phyloP scores from a whole-genome alignment of 768 basidiomycete genomes.

The Ephemerocybe angulata region DNA sequence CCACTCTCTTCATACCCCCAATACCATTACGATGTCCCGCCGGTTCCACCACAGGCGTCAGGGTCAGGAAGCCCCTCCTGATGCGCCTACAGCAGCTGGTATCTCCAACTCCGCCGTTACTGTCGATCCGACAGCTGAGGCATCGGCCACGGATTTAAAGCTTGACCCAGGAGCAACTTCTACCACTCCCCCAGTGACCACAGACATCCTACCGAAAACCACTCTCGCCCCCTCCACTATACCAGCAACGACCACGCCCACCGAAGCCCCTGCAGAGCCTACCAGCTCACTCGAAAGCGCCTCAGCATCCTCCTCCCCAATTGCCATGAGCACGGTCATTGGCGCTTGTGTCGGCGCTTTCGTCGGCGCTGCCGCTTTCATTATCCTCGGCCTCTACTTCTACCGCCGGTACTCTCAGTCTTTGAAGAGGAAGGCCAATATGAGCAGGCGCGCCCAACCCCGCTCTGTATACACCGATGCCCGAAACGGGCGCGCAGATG shows the following conservation, averaged over 20 bases:
- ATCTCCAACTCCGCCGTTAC: conserved; percentile 11
- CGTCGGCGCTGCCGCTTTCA: conserved; percentile 47
- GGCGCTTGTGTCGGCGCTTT: conserved; percentile 63
- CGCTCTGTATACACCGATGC: conserved; percentile 23
- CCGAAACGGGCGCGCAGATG: conserved; percentile 38
- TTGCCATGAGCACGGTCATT: conserved; percentile 52
- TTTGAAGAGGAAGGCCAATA: conserved; percentile 28
- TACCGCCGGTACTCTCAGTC: conserved; percentile 48
- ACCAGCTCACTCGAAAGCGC: conserved; percentile 19
- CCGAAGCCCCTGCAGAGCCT: conserved; percentile 7
- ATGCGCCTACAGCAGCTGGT: conserved; percentile 15
- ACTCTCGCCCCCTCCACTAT: not conserved
- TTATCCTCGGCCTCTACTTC: conserved; percentile 50
- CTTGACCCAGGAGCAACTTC: conserved; percentile 16
- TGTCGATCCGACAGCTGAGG: conserved; percentile 15
- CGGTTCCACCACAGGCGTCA: conserved; percentile 16
- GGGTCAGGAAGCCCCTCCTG: conserved; percentile 10
- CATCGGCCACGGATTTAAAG: conserved; percentile 13
- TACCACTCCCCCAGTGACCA: conserved; percentile 5
- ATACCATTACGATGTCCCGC: conserved; percentile 20
- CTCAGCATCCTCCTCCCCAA: conserved; percentile 23
- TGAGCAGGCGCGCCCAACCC: conserved; percentile 24
- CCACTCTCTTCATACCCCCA: conserved; percentile 9
- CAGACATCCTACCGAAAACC: conserved; percentile 9
- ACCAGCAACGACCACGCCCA: not conserved